These are phyloP conservation scores for Cercophora sp. DNA, from an alignment of 495 filamentous ascomycete species.

Conservation along the genomic window DNA sequence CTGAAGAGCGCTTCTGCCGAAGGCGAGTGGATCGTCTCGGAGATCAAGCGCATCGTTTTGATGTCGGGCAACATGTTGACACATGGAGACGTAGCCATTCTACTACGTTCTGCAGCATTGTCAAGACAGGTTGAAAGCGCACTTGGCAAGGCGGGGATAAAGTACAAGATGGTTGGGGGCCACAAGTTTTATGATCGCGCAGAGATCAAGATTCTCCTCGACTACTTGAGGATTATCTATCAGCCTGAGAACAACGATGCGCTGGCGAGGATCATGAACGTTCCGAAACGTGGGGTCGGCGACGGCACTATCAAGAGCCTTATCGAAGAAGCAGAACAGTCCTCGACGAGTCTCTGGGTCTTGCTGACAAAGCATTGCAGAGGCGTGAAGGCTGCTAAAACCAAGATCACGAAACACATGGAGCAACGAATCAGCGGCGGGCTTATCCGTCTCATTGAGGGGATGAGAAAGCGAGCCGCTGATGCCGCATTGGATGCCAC, in stretches of 20 bases:
- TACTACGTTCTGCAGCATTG: constrained; percentile 78
- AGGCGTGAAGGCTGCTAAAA: constrained; percentile 61
- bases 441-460: constrained; percentile 48
- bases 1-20: constrained; percentile 70
- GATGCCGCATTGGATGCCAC: constrained; percentile 26
- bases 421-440: constrained; percentile 51
- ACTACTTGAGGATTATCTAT: constrained; percentile 83
- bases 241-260: constrained; percentile 90
- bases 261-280: constrained; percentile 77
- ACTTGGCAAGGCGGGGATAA: constrained; percentile 78
- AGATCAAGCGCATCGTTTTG: constrained; percentile 68
- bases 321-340: constrained; percentile 68
- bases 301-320: constrained; percentile 71
- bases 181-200: constrained; percentile 86
- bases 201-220: constrained; percentile 84
- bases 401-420: constrained; percentile 62
- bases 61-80: constrained; percentile 70
- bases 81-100: constrained; percentile 76
- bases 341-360: constrained; percentile 68
- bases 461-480: constrained; percentile 60
- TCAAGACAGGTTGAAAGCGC: constrained; percentile 82
- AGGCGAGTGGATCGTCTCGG: constrained; percentile 82
- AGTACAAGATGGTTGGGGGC: constrained; percentile 93
- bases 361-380: constrained; percentile 66
- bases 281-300: constrained; percentile 76